These are phyloP conservation scores for Melianthus villosus DNA, from an alignment of 441 rosid species.

Conservation along the genomic window DNA sequence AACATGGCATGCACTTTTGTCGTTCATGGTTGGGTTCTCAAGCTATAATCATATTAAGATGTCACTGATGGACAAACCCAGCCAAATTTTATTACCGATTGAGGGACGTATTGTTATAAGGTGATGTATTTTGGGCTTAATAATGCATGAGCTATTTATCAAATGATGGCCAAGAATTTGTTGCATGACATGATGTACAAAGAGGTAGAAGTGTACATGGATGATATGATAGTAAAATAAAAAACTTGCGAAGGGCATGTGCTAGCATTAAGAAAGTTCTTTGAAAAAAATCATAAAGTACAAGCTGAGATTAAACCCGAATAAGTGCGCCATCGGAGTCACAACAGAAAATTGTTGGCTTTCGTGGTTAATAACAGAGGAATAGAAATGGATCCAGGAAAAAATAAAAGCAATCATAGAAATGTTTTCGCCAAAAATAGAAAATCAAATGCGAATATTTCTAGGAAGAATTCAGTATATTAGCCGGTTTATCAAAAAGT, in stretches of 20 bases:
- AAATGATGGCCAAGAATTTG: background rate
- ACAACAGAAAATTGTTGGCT: background rate
- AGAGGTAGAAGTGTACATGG: background rate
- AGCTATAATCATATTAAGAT: conserved; percentile 3
- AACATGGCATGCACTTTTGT: background rate
- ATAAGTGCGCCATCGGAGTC: background rate
- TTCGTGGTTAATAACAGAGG: background rate
- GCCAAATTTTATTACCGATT: background rate
- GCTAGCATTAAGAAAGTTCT: background rate
- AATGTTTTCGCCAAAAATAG: background rate
- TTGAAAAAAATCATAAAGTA: background rate
- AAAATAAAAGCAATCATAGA: background rate
- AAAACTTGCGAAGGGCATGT: too few species aligned
- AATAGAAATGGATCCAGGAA: background rate
- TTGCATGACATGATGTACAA: background rate
- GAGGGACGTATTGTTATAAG: background rate
- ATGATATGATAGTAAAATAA: background rate
- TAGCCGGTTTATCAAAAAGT: too few species aligned
- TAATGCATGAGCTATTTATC: background rate
- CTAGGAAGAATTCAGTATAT: too few species aligned
- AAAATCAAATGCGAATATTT: too few species aligned
- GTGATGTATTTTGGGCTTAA: conserved; percentile 1
- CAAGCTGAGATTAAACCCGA: background rate
- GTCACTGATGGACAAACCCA: background rate
- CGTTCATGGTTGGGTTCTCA: background rate